phyloP scores from a whole-genome alignment of 192 early-diverging fungal species.

The Backusella westeae region DNA sequence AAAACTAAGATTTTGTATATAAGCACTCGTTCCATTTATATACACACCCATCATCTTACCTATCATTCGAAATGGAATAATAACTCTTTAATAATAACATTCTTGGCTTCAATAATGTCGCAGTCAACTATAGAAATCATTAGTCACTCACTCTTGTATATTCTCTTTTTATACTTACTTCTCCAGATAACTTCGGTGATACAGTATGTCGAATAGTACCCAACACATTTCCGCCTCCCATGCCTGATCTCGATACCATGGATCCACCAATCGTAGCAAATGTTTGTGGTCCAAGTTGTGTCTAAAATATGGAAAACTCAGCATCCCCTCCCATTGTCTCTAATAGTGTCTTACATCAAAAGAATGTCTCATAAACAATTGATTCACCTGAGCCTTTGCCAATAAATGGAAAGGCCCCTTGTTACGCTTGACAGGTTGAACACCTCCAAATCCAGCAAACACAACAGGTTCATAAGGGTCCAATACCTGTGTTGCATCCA shows the following conservation, averaged over 20 bases:
- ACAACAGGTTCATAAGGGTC: slow-evolving; percentile 45
- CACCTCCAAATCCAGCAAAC: slow-evolving; percentile 30
- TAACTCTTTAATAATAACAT: slow-evolving; percentile 26
- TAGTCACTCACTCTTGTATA: not conserved
- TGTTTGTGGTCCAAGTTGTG: slow-evolving; percentile 51
- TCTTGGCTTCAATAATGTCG: slow-evolving; percentile 31
- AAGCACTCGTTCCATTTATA: not conserved
- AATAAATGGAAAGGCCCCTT: slow-evolving; percentile 25
- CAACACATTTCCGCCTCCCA: slow-evolving; percentile 75
- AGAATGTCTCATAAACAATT: slow-evolving; percentile 59
- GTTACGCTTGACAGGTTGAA: slow-evolving; percentile 22
- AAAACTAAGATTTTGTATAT: slow-evolving; percentile 52
- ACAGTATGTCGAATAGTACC: slow-evolving; percentile 78
- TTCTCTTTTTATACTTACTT: slow-evolving; percentile 45
- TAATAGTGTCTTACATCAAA: slow-evolving; percentile 45
- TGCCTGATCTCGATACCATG: slow-evolving; percentile 62
- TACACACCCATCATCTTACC: not conserved
- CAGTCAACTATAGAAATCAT: slow-evolving; percentile 15
- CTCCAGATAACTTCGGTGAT: slow-evolving; percentile 66
- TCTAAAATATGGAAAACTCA: slow-evolving; percentile 26
- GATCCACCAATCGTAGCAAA: slow-evolving; percentile 53
- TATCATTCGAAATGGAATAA: slow-evolving; percentile 28
- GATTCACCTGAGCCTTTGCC: slow-evolving; percentile 42
- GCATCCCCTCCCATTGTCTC: not conserved
- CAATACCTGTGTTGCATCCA: slow-evolving; percentile 53